Conservation (phyloP, 805 yeast species). For the Spathaspora arborariae region DNA sequence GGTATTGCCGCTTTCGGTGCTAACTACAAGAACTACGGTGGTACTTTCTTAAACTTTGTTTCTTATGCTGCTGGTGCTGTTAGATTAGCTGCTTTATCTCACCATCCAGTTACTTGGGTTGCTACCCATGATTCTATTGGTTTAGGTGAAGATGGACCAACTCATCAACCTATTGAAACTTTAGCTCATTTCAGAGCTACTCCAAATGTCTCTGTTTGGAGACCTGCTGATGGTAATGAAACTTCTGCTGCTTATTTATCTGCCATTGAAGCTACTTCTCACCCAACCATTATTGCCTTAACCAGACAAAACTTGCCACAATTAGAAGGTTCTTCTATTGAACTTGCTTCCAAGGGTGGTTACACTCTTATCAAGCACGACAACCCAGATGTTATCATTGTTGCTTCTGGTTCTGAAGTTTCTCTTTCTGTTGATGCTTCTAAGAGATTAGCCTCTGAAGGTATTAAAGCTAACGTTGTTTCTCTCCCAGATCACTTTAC, state of each 20-base stretch:
- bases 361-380: constrained; percentile 62
- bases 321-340: constrained; percentile 86
- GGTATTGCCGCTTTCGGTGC: constrained; percentile 93
- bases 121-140: constrained; percentile 91
- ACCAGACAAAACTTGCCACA: constrained; percentile 91
- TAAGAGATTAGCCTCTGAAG: constrained; percentile 61
- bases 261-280: constrained; percentile 56
- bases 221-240: constrained; percentile 93
- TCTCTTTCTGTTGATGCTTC: constrained; percentile 77
- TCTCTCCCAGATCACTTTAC: constrained; percentile 92
- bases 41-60: constrained; percentile 94
- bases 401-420: constrained; percentile 95
- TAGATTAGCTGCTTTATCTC: constrained; percentile 78
- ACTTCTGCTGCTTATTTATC: constrained; percentile 76
- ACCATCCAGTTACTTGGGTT: constrained; percentile 81
- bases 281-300: constrained; percentile 74
- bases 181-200: constrained; percentile 81
- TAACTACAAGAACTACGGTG: constrained; percentile 88
- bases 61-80: constrained; percentile 84
- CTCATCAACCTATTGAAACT: constrained; percentile 90
- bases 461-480: constrained; percentile 76
- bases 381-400: constrained; percentile 67
- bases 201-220: constrained; percentile 82
- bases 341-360: constrained; percentile 94
- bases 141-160: constrained; percentile 91